Evolutionary conservation across 306 rosid species (phyloP).

Genomic region (Alnus rubra): DNA sequence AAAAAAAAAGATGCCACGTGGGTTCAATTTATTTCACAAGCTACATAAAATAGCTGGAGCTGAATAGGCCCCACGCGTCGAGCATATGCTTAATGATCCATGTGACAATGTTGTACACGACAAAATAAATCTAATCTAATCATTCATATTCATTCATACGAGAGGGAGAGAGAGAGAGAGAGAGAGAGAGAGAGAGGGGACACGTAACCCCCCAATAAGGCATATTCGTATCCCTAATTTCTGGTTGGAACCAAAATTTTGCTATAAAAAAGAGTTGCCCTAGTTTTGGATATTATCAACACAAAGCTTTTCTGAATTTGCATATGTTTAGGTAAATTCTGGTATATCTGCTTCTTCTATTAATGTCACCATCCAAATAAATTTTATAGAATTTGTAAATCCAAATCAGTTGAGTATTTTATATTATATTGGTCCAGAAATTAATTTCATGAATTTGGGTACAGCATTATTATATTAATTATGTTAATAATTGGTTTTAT

Average conservation of each 20-base stretch:
- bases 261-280: not conserved
- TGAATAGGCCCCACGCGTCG: constrained; percentile 5
- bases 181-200: not conserved
- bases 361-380: too few relatives aligned
- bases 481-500: too few relatives aligned
- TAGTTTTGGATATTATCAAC: not conserved
- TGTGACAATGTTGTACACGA: constrained; percentile 25
- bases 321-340: not conserved
- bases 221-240: not conserved
- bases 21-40: not conserved
- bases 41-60: not conserved
- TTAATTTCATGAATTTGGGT: too few relatives aligned
- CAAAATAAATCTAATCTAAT: constrained; percentile 3
- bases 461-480: too few relatives aligned
- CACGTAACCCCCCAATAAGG: not conserved
- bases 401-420: too few relatives aligned
- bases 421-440: too few relatives aligned
- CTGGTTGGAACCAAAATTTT: not conserved
- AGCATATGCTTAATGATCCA: constrained; percentile 25
- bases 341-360: too few relatives aligned
- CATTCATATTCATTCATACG: not conserved
- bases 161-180: not conserved
- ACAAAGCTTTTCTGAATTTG: not conserved
- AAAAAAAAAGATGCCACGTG: not conserved
- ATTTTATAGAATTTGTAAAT: too few relatives aligned